Conservation (phyloP, 2,329 filamentous ascomycete species). For the Penicillium oxalicum region DNA sequence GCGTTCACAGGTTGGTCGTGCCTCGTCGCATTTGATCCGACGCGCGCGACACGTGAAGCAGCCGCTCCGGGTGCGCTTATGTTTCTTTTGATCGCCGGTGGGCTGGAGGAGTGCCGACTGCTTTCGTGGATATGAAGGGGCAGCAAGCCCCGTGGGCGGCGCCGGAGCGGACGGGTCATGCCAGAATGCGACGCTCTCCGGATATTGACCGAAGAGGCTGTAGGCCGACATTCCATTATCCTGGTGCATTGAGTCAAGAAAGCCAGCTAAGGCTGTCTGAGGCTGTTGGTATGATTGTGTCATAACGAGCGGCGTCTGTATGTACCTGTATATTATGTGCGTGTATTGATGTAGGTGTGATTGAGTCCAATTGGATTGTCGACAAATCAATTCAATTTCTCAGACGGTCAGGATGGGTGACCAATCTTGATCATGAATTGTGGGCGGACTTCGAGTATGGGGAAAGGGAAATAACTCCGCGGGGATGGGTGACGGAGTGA, state of each 20-base stretch:
- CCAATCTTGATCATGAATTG: too few species aligned
- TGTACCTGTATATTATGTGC: too few species aligned
- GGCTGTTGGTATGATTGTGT: constrained; percentile 27
- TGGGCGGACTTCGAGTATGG: not conserved
- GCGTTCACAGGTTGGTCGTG: constrained; percentile 76
- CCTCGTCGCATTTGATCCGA: constrained; percentile 92
- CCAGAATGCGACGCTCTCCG: constrained; percentile 42
- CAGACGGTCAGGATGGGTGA: too few species aligned
- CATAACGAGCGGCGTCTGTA: constrained; percentile 18
- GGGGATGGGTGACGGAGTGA: too few species aligned
- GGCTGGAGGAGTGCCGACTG: constrained; percentile 29
- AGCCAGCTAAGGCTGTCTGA: constrained; percentile 27
- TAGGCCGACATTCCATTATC: constrained; percentile 27
- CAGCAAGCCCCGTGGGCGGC: constrained; percentile 14
- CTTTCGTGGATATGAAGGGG: constrained; percentile 18
- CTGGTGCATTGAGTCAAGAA: constrained; percentile 22
- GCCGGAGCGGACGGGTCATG: constrained; percentile 30
- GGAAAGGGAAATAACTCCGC: not conserved
- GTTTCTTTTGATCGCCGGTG: constrained; percentile 69
- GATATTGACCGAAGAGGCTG: constrained; percentile 34
- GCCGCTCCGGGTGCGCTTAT: constrained; percentile 85
- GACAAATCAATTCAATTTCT: too few species aligned
- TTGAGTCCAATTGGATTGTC: too few species aligned
- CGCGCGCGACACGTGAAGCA: constrained; percentile 88
- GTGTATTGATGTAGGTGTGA: not conserved